These are phyloP conservation scores for Ceratocystis huliohia DNA, from an alignment of 2,329 filamentous ascomycete species.

Conservation along the genomic window DNA sequence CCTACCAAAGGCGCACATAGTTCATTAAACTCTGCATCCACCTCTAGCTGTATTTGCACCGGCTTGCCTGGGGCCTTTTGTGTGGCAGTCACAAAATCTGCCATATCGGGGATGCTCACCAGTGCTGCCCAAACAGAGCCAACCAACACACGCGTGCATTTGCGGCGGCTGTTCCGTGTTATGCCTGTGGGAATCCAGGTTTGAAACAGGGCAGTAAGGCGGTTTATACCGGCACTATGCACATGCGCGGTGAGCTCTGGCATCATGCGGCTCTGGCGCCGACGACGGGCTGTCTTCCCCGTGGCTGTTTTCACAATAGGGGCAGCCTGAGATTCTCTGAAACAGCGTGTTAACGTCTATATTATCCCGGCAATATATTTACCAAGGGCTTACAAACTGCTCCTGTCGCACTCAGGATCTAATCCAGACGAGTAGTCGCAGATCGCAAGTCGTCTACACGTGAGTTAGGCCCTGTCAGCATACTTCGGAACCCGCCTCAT, in stretches of 20 bases:
- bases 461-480: not conserved
- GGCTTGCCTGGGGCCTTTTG: not conserved
- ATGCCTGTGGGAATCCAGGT: not conserved
- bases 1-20: not conserved
- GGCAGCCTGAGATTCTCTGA: not conserved
- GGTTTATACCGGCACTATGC: not conserved
- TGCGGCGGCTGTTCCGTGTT: not conserved
- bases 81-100: not conserved
- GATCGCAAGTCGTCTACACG: not conserved
- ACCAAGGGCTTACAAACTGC: not conserved
- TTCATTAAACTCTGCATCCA: not conserved
- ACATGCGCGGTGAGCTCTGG: not conserved
- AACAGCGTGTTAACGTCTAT: no score
- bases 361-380: not conserved
- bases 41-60: not conserved
- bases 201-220: not conserved
- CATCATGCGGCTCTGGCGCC: not conserved
- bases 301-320: not conserved
- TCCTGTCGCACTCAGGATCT: not conserved
- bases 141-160: not conserved
- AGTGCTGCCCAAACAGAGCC: not conserved
- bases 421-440: not conserved
- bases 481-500: not conserved
- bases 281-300: not conserved
- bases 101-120: not conserved